Percentiles rank a stretch among this genome's conserved stretches.
Evolutionary conservation across 176 grass and related monocot species (phyloP).

Genomic region (Guadua angustifolia): DNA sequence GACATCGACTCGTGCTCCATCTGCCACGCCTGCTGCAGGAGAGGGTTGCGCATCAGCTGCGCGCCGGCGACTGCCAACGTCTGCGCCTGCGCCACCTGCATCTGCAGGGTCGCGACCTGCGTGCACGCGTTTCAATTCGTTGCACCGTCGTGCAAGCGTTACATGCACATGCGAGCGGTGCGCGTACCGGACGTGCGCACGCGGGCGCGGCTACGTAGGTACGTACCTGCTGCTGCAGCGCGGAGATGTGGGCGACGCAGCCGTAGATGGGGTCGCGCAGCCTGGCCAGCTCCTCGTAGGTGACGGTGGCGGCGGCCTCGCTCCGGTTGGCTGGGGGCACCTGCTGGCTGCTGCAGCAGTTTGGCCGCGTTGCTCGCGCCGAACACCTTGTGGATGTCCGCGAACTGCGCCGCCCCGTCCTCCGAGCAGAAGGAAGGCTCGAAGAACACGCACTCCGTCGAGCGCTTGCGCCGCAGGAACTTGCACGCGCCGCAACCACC

Average conservation of each 20-base stretch:
- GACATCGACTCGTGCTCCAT: constrained; percentile 54
- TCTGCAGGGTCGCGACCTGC: constrained; percentile 48
- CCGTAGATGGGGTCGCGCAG: constrained; percentile 91
- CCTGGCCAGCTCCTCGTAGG: constrained; percentile 89
- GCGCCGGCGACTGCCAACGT: constrained; percentile 27
- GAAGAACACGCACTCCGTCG: constrained; percentile 91
- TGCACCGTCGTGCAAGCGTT: neutral
- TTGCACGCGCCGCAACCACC: constrained; percentile 82
- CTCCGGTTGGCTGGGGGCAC: constrained; percentile 63
- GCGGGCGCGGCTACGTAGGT: neutral
- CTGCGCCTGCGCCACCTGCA: constrained; percentile 50
- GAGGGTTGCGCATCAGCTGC: constrained; percentile 1
- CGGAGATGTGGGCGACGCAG: constrained; percentile 93
- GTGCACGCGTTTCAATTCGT: neutral
- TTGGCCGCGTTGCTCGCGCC: constrained; percentile 98
- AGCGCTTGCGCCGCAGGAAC: constrained; percentile 85
- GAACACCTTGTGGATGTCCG: constrained; percentile 95
- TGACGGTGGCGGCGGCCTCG: constrained; percentile 82
- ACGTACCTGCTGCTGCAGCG: constrained; percentile 83
- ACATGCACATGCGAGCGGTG: neutral
- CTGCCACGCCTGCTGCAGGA: constrained; percentile 47
- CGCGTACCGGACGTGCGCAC: too few relatives aligned
- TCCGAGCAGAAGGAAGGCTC: constrained; percentile 92
- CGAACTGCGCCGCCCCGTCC: constrained; percentile 82
- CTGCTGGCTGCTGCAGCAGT: constrained; percentile 81